Evolutionary conservation across 441 rosid species (phyloP), one percentile per base, ranked within the genome.

Genomic region (Aquilaria agallochum): DNA sequence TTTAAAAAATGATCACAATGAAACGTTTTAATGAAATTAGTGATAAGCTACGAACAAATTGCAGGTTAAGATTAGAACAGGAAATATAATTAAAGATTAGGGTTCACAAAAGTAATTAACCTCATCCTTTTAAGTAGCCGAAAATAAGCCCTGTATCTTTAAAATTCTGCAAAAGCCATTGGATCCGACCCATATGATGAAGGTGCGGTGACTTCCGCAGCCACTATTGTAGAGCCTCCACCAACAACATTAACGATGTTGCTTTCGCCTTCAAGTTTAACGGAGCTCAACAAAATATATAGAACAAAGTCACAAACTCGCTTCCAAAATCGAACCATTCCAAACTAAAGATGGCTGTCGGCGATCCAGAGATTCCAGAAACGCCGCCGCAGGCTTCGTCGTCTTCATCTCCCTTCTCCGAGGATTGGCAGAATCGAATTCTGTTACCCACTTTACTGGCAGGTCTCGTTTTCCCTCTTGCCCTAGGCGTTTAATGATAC

Each of bases 371-470:
- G 42, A 27, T 73, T 59, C 27, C 7, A 44, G 68, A 51, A 50
- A 59, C 50, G 11, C 66, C 74, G 4, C 69, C 76, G 2, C 58
- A 65, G 7, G 15, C 73, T 15, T n/a, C 74, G 5, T 14, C 68
- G n/a, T 56, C 84, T 8, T 45, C 80, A n/a, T 58, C 76, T 6
- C 68, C 83, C 2, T 63, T 67, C 68, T 74, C 75, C 20, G 81
- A 74, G 32, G 74, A 75, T 61, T 80, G 88, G 89, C 84, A 66
- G 77, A 83, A 77, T 62, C 86, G 82, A 4, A 67, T 89, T 8
- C 48, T 92, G 54, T 55, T 78, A 71, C 86, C 92, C n/a, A 76
- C 92, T 3, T 53, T 89, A 53, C 76, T 87, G 33, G 96, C 86
- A 83, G 93, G 96, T 92, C 70, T 53, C 50, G 36, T 31, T 44